Evolutionary conservation across 2,329 filamentous ascomycete genomes (phyloP).

Genomic region (Phyllosticta capitalensis): DNA sequence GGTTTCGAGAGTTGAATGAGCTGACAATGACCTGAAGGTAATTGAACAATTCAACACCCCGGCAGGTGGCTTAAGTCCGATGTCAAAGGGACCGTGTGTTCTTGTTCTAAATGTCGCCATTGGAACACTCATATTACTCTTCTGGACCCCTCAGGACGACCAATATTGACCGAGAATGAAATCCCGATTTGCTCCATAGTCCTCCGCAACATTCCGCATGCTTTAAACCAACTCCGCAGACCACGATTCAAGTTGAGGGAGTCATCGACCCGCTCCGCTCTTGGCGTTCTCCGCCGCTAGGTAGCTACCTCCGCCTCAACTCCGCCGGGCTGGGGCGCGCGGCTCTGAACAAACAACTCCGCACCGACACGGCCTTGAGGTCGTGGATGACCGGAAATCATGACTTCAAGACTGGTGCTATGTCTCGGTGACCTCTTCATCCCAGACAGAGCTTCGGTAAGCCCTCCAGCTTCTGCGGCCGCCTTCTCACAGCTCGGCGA

Average conservation of each 20-base stretch:
- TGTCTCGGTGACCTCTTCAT: slow-evolving; percentile 35
- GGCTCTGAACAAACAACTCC: background rate
- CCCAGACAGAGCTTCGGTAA: slow-evolving; percentile 33
- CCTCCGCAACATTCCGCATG: background rate
- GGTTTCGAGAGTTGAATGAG: background rate
- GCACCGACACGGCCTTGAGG: background rate
- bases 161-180: background rate
- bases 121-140: background rate
- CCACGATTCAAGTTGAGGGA: background rate
- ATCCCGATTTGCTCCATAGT: background rate
- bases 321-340: slow-evolving; percentile 4
- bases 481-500: slow-evolving; percentile 15
- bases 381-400: slow-evolving; percentile 16
- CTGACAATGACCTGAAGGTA: background rate
- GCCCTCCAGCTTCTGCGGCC: slow-evolving; percentile 18
- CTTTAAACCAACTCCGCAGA: background rate
- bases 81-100: background rate
- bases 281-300: background rate
- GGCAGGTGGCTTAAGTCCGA: background rate
- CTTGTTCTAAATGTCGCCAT: background rate
- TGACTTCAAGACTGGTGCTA: slow-evolving; percentile 34
- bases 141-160: background rate
- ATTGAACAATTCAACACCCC: background rate
- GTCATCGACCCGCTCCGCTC: background rate
- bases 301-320: background rate